Evolutionary conservation across 2,329 filamentous ascomycete species (phyloP).

Genomic region (Xylariaceae sp.): DNA sequence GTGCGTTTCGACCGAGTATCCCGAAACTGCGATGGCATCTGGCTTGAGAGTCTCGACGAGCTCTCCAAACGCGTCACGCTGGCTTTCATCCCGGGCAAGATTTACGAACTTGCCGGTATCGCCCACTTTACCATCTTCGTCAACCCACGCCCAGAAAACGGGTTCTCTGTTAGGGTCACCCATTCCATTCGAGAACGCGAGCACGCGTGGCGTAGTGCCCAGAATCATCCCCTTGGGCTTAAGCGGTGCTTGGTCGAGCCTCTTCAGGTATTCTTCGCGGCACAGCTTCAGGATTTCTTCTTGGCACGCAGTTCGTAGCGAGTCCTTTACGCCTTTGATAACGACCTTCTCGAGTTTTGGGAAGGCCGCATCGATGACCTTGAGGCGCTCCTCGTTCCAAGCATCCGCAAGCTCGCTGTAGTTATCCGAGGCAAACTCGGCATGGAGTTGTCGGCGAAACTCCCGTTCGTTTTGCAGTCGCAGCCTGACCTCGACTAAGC

Average conservation of each 20-base stretch:
- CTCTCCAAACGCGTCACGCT: constrained; percentile 66
- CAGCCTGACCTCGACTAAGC: constrained; percentile 79
- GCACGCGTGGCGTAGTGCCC: constrained; percentile 79
- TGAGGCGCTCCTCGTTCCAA: constrained; percentile 85
- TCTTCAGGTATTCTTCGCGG: constrained; percentile 81
- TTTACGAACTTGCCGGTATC: constrained; percentile 87
- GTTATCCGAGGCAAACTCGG: constrained; percentile 88
- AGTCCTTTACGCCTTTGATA: constrained; percentile 89
- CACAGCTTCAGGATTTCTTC: constrained; percentile 84
- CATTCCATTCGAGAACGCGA: constrained; percentile 81
- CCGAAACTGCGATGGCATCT: constrained; percentile 85
- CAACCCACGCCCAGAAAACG: constrained; percentile 85
- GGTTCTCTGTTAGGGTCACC: constrained; percentile 70
- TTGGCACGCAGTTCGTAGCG: constrained; percentile 87
- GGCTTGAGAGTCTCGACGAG: constrained; percentile 74
- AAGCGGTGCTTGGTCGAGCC: constrained; percentile 91
- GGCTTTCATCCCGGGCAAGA: constrained; percentile 64
- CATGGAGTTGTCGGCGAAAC: constrained; percentile 71
- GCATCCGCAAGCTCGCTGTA: constrained; percentile 91
- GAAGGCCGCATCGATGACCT: constrained; percentile 77
- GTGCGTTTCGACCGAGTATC: constrained; percentile 81
- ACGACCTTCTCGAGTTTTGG: constrained; percentile 78
- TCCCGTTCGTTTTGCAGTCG: constrained; percentile 69
- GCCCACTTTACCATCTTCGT: constrained; percentile 82
- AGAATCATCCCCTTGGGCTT: constrained; percentile 90